Evolutionary conservation across 1,284 basidiomycete genomes (phyloP), one percentile per base, ranked within the genome.

Genomic region (Ceratobasidium sp.): DNA sequence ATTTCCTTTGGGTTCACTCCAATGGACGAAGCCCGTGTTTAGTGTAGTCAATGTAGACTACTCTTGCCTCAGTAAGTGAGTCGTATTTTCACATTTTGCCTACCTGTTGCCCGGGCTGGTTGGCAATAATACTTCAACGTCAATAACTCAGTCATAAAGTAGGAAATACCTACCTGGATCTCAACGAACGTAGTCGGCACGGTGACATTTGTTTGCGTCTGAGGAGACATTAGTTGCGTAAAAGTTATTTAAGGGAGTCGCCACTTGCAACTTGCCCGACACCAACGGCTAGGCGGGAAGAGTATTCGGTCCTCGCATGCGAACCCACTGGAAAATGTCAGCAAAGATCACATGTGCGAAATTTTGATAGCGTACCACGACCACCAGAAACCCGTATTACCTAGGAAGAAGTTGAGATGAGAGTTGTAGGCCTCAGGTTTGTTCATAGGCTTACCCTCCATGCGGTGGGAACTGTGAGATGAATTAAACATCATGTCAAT

Each of bases 81-180:
- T 56, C 5, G 29, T 3, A 15, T 11, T 41, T 41, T 41, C 11
- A 11, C 4, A 41, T 5, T 11, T 11, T 41, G 27, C 15, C 14
- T 60, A 60, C 57, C 24, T 29, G 41, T 60, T 60, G 57, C 2
- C 57, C 57, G 41, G 41, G 57, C 57, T 60, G 14, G 27, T 41
- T 41, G 36, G 36, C 36, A 11, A 41, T 4, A 41, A 41, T 4
- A 11, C 4, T 41, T 41, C 11, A 41, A 11, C 36, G 11, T 11
- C 6, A 41, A 41, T 11, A 4, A 41, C 36, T 5, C 36, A 11
- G 11, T 41, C 36, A 7, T 14, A n/a, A 56, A 17, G 17, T 22
- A 31, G 2, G 6, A 22, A 6, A 6, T 24, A n/a, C 29, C 36
- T 31, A 56, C 54, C 19, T 29, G 22, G 54, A 56, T 56, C 29